phyloP scores from a whole-genome alignment of 2,329 filamentous ascomycete genomes.

The Talaromyces sp. region DNA sequence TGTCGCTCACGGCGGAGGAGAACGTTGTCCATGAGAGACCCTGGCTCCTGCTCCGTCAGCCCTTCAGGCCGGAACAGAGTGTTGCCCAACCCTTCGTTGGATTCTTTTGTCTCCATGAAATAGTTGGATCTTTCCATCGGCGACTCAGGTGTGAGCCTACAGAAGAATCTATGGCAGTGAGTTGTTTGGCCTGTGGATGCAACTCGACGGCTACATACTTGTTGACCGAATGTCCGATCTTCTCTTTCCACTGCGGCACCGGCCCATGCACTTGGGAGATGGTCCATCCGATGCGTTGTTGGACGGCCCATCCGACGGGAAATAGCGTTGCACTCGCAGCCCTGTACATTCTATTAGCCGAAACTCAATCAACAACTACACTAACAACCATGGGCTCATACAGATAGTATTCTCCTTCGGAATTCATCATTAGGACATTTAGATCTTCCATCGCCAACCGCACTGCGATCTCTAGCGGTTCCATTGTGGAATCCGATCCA shows the following conservation, averaged over 20 bases:
- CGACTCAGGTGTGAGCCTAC: slow-evolving; percentile 38
- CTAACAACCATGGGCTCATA: slow-evolving; percentile 20
- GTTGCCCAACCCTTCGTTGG: slow-evolving; percentile 32
- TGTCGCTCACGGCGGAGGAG: slow-evolving; percentile 48
- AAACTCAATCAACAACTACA: not conserved
- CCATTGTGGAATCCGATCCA: slow-evolving; percentile 26
- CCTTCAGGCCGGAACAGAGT: slow-evolving; percentile 43
- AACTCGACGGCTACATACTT: slow-evolving; percentile 26
- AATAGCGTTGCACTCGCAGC: slow-evolving; percentile 51
- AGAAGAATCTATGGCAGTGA: slow-evolving; percentile 37
- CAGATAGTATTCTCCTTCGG: slow-evolving; percentile 46
- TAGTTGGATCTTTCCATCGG: slow-evolving; percentile 48
- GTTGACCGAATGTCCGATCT: slow-evolving; percentile 39
- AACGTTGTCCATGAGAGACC: slow-evolving; percentile 37
- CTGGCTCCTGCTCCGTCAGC: slow-evolving; percentile 33
- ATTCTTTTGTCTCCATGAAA: slow-evolving; percentile 46
- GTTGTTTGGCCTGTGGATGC: not conserved
- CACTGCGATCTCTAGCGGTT: slow-evolving; percentile 49
- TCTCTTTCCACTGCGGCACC: slow-evolving; percentile 48
- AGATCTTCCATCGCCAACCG: slow-evolving; percentile 51
- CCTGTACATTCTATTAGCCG: slow-evolving; percentile 21
- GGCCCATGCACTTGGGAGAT: slow-evolving; percentile 45
- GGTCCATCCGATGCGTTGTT: slow-evolving; percentile 46
- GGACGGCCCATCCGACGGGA: slow-evolving; percentile 49
- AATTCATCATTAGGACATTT: slow-evolving; percentile 44